A percentile compares a stretch with the other conserved stretches of the same genome.
phyloP scores from a whole-genome alignment of 495 filamentous ascomycete species.

The Oidiodendron maius region DNA sequence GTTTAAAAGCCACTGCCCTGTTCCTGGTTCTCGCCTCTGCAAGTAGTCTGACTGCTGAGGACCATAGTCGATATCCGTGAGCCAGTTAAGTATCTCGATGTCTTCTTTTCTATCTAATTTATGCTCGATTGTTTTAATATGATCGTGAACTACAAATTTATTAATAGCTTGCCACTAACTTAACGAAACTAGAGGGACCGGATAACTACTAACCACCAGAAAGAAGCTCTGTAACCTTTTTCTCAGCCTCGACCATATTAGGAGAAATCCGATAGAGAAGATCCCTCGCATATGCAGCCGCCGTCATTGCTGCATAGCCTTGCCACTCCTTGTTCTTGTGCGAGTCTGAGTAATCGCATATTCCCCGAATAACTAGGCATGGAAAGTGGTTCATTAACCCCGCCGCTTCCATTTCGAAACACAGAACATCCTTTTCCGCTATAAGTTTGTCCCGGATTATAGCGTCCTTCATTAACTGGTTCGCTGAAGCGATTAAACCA shows the following conservation, averaged over 20 bases:
- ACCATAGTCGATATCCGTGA: slow-evolving; percentile 21
- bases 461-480: slow-evolving; percentile 22
- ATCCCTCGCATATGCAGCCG: not conserved
- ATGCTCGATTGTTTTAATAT: too few species aligned
- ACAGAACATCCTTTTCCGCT: slow-evolving; percentile 21
- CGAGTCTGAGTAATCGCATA: too few species aligned
- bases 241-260: not conserved
- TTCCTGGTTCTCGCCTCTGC: slow-evolving; percentile 26
- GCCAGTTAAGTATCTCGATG: slow-evolving; percentile 22
- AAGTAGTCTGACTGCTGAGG: slow-evolving; percentile 31
- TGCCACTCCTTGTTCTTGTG: too few species aligned
- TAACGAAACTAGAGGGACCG: too few species aligned
- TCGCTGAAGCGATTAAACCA: slow-evolving; percentile 24
- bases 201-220: too few species aligned
- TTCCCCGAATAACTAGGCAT: too few species aligned
- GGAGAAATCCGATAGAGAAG: not conserved
- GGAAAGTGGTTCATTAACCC: too few species aligned
- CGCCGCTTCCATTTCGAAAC: too few species aligned
- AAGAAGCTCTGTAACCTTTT: too few species aligned
- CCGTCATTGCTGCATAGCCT: not conserved
- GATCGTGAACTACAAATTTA: too few species aligned
- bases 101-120: not conserved
- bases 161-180: too few species aligned
- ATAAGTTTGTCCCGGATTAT: slow-evolving; percentile 10
- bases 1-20: slow-evolving; percentile 34